A percentile compares a stretch with the other conserved stretches of the same genome.
Evolutionary conservation across 2,329 filamentous ascomycete species (phyloP).

Genomic region (Alternaria consortialis): DNA sequence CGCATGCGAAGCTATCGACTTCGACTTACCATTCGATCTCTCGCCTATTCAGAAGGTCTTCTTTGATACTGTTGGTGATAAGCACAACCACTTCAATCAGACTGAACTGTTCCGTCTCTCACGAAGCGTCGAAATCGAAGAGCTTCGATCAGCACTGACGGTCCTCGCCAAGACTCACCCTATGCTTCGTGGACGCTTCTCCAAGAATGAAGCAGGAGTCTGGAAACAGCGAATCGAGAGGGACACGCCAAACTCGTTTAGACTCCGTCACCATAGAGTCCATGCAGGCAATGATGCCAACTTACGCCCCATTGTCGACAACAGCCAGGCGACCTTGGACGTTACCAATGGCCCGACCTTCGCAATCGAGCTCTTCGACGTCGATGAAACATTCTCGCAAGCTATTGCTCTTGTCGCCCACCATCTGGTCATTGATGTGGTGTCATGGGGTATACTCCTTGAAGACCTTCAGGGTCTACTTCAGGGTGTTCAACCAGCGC

Average conservation of each 20-base stretch:
- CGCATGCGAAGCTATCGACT: constrained; percentile 24
- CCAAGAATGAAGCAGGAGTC: constrained; percentile 28
- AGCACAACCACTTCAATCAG: constrained; percentile 46
- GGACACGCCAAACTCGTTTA: constrained; percentile 34
- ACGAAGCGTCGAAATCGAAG: constrained; percentile 33
- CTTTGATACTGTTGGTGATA: constrained; percentile 37
- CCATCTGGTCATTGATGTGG: constrained; percentile 50
- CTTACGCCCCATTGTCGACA: constrained; percentile 37
- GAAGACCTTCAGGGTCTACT: constrained; percentile 49
- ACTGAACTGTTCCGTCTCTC: constrained; percentile 39
- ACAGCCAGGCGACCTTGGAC: constrained; percentile 44
- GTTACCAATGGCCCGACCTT: constrained; percentile 51
- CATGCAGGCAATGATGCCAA: constrained; percentile 16
- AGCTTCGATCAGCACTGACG: constrained; percentile 41
- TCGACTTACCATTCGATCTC: constrained; percentile 37
- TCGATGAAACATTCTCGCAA: constrained; percentile 45
- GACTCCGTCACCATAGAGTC: constrained; percentile 33
- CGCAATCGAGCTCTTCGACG: constrained; percentile 54
- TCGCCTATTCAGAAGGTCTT: constrained; percentile 44
- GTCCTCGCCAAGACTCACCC: constrained; percentile 49
- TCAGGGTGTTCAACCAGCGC: constrained; percentile 32
- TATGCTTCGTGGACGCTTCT: constrained; percentile 53
- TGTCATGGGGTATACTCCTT: constrained; percentile 53
- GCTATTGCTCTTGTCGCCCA: constrained; percentile 50
- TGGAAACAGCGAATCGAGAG: constrained; percentile 49